Percentiles rank a stretch among this genome's conserved stretches.
phyloP scores from a whole-genome alignment of 305 asterid genomes.

The Caryopteris hybrid region DNA sequence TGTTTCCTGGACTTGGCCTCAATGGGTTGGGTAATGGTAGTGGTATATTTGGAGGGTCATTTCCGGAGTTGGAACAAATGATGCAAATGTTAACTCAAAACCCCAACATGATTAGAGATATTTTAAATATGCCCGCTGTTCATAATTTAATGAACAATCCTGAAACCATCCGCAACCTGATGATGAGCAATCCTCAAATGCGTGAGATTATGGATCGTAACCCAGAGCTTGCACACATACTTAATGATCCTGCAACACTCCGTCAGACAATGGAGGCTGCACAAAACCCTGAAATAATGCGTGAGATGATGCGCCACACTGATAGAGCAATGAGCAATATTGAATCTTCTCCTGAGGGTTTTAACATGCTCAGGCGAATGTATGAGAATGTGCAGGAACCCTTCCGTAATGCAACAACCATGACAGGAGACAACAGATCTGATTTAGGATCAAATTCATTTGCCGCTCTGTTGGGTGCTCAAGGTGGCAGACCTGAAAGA shows the following conservation, averaged over 20 bases:
- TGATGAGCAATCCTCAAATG: slow-evolving; percentile 45
- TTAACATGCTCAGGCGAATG: slow-evolving; percentile 58
- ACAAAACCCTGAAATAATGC: slow-evolving; percentile 46
- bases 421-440: slow-evolving; percentile 18
- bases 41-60: slow-evolving; percentile 32
- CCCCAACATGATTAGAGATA: slow-evolving; percentile 38
- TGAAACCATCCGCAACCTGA: slow-evolving; percentile 34
- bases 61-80: slow-evolving; percentile 39
- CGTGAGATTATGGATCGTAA: slow-evolving; percentile 40
- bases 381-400: slow-evolving; percentile 58
- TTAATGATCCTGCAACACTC: slow-evolving; percentile 42
- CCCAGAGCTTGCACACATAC: slow-evolving; percentile 40
- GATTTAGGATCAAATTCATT: slow-evolving; percentile 15
- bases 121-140: slow-evolving; percentile 30
- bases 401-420: slow-evolving; percentile 34
- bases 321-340: slow-evolving; percentile 54
- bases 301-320: slow-evolving; percentile 49
- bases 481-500: too few relatives aligned
- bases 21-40: not conserved
- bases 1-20: not conserved
- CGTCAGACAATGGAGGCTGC: slow-evolving; percentile 39
- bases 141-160: slow-evolving; percentile 36
- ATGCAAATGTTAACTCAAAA: slow-evolving; percentile 33
- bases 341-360: slow-evolving; percentile 58
- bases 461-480: slow-evolving; percentile 34